Evolutionary conservation across 768 basidiomycete genomes (phyloP).

Genomic region (Holtermannia corniformis): DNA sequence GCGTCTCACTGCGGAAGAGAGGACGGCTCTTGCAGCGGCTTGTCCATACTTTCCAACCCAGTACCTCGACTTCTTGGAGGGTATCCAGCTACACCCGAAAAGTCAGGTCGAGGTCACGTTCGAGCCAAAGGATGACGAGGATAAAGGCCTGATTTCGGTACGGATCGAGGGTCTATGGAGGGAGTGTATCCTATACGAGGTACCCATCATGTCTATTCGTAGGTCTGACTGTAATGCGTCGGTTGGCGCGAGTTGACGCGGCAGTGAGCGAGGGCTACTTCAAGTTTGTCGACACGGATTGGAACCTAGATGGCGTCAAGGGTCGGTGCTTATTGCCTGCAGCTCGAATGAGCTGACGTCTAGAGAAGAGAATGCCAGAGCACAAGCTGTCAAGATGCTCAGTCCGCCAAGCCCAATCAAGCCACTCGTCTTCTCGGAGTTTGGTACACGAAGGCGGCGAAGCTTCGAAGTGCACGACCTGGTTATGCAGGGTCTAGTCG

Average conservation of each 20-base stretch:
- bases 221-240: slow-evolving; percentile 12
- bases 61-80: slow-evolving; percentile 66
- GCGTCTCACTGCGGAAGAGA: slow-evolving; percentile 54
- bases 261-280: slow-evolving; percentile 79
- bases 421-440: slow-evolving; percentile 42
- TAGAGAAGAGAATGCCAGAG: slow-evolving; percentile 57
- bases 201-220: slow-evolving; percentile 78
- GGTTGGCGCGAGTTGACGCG: background rate
- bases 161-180: slow-evolving; percentile 43
- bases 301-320: slow-evolving; percentile 73
- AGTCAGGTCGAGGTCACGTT: slow-evolving; percentile 62
- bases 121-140: slow-evolving; percentile 48
- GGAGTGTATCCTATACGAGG: slow-evolving; percentile 75
- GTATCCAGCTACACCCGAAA: slow-evolving; percentile 36
- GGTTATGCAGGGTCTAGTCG: slow-evolving; percentile 59
- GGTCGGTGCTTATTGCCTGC: slow-evolving; percentile 45
- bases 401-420: slow-evolving; percentile 7
- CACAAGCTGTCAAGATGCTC: slow-evolving; percentile 56
- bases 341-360: background rate
- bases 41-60: slow-evolving; percentile 65
- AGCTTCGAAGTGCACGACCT: slow-evolving; percentile 61
- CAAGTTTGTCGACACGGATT: slow-evolving; percentile 60
- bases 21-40: slow-evolving; percentile 52
- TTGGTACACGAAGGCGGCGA: slow-evolving; percentile 39
- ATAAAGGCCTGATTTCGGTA: slow-evolving; percentile 58